A percentile compares a stretch with the other conserved stretches of the same genome.
These are phyloP conservation scores for Aspergillus ostianus DNA, from an alignment of 495 filamentous ascomycete species.

Conservation along the genomic window DNA sequence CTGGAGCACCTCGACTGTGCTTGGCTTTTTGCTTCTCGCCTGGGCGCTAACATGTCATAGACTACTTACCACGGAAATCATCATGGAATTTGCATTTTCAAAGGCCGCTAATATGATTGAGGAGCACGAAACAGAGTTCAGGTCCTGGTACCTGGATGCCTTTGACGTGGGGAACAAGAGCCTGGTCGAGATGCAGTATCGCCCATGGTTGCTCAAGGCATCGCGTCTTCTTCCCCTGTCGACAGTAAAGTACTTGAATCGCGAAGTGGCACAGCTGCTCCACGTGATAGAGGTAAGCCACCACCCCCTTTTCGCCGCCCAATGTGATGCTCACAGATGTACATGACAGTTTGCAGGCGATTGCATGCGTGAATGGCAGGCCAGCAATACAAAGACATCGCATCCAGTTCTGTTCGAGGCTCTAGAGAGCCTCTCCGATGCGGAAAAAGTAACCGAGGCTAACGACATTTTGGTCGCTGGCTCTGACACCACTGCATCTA, in stretches of 20 bases:
- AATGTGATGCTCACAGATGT: too few relatives aligned
- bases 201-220: neutral
- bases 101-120: constrained; percentile 4
- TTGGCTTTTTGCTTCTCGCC: too few relatives aligned
- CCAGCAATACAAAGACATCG: neutral
- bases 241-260: too few relatives aligned
- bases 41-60: too few relatives aligned
- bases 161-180: neutral
- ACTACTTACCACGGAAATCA: constrained; percentile 9
- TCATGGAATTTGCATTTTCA: constrained; percentile 12
- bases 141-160: neutral
- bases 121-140: neutral
- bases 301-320: too few relatives aligned
- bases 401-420: constrained; percentile 16
- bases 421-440: neutral
- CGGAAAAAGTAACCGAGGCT: constrained; percentile 2
- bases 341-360: constrained; percentile 2
- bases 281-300: neutral
- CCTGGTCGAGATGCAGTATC: neutral
- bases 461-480: constrained; percentile 13
- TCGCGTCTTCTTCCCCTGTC: too few relatives aligned
- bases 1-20: too few relatives aligned
- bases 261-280: neutral
- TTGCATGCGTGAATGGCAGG: too few relatives aligned
- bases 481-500: constrained; percentile 12